phyloP scores from a whole-genome alignment of 768 basidiomycete genomes.

The Dioszegia aurantiaca region DNA sequence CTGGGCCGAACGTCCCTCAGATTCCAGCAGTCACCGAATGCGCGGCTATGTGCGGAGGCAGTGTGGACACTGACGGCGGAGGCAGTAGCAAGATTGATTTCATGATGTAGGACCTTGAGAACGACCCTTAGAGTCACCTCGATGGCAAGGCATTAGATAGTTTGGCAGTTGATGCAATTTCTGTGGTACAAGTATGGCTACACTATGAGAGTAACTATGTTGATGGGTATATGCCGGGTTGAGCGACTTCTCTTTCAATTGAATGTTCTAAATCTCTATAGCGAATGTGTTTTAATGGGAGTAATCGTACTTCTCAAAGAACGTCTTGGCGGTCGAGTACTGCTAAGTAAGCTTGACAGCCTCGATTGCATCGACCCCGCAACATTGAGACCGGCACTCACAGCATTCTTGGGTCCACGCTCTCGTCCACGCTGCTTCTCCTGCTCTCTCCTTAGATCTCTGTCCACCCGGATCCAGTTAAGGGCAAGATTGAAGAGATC shows the following conservation, averaged over 20 bases:
- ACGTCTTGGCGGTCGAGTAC: conserved; percentile 51
- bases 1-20: too few species aligned
- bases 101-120: background rate
- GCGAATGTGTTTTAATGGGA: conserved; percentile 14
- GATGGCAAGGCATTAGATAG: background rate
- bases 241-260: conserved; percentile 4
- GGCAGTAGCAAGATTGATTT: too few species aligned
- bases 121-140: background rate
- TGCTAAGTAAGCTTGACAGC: conserved; percentile 28
- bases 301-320: conserved; percentile 53
- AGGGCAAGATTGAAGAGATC: conserved; percentile 71
- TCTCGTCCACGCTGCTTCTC: conserved; percentile 61
- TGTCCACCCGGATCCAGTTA: conserved; percentile 82
- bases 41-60: too few species aligned
- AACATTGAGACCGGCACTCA: conserved; percentile 22
- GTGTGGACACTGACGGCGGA: too few species aligned
- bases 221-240: conserved; percentile 9
- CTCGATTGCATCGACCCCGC: background rate
- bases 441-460: conserved; percentile 55
- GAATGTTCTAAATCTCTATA: background rate
- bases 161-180: conserved; percentile 14
- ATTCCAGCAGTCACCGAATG: too few species aligned
- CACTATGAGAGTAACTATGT: conserved; percentile 1
- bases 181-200: too few species aligned
- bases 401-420: conserved; percentile 51